Percentiles rank a stretch among this genome's conserved stretches.
Evolutionary conservation across 2,329 filamentous ascomycete species (phyloP).

Genomic region (Hirsutella rhossiliensis): DNA sequence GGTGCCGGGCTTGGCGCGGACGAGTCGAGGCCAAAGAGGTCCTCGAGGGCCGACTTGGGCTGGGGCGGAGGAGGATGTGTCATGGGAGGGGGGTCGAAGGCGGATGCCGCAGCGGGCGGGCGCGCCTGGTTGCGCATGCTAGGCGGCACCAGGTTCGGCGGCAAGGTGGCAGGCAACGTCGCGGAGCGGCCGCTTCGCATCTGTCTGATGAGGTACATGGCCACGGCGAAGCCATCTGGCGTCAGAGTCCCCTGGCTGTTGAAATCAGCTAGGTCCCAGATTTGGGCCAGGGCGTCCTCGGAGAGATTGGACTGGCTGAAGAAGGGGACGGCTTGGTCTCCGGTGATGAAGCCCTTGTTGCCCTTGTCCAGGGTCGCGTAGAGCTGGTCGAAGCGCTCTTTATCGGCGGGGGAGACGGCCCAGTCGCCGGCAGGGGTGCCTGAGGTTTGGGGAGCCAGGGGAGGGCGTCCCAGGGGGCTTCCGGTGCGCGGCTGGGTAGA

Average conservation of each 20-base stretch:
- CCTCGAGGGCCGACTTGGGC: conserved; percentile 77
- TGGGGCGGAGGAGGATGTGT: conserved; percentile 24
- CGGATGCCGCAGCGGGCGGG: conserved; percentile 36
- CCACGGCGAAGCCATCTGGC: conserved; percentile 87
- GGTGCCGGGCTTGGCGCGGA: conserved; percentile 38
- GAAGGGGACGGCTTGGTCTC: conserved; percentile 88
- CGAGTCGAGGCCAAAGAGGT: conserved; percentile 85
- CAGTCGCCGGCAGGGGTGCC: conserved; percentile 44
- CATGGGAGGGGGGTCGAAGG: conserved; percentile 36
- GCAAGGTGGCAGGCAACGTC: conserved; percentile 63
- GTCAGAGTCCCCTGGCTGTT: conserved; percentile 77
- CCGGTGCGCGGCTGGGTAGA: conserved; percentile 49
- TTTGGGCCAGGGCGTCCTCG: conserved; percentile 81
- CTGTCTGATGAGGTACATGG: conserved; percentile 92
- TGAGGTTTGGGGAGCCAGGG: conserved; percentile 30
- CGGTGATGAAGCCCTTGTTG: conserved; percentile 74
- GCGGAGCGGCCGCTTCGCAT: conserved; percentile 58
- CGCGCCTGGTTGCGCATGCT: conserved; percentile 59
- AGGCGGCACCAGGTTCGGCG: conserved; percentile 72
- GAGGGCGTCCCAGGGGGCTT: conserved; percentile 42
- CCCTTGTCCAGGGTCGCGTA: conserved; percentile 75
- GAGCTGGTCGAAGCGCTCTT: conserved; percentile 75
- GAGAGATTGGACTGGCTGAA: conserved; percentile 84
- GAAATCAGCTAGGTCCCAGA: conserved; percentile 95
- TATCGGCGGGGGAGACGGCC: conserved; percentile 74